phyloP scores from a whole-genome alignment of 2,329 filamentous ascomycete genomes.

The Fusarium nematophilum region DNA sequence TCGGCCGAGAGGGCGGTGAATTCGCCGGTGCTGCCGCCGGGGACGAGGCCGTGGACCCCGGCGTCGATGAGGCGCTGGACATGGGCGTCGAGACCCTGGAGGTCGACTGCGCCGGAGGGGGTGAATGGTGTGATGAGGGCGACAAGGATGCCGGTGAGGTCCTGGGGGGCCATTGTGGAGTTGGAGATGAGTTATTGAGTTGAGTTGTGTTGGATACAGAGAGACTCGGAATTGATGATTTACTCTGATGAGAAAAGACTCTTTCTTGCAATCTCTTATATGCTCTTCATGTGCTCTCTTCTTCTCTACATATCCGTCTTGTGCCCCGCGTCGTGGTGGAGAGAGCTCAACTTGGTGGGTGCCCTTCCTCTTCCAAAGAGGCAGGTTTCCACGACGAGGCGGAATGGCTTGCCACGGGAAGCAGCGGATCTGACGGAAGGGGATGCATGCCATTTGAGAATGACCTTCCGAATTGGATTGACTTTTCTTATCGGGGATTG shows the following conservation, averaged over 20 bases:
- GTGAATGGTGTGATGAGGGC: conserved; percentile 62
- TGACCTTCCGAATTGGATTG: too few relatives aligned
- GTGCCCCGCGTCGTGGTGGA: conserved; percentile 26
- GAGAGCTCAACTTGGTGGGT: background rate
- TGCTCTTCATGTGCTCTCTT: background rate
- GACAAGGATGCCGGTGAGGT: conserved; percentile 57
- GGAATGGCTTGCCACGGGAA: conserved; percentile 17
- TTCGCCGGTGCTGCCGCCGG: conserved; percentile 61
- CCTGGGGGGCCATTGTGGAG: conserved; percentile 36
- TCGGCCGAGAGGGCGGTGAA: conserved; percentile 57
- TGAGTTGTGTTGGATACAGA: background rate
- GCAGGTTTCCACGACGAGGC: conserved; percentile 39
- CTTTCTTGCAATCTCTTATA: conserved; percentile 22
- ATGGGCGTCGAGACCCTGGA: conserved; percentile 47
- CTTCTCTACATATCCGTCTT: conserved; percentile 9
- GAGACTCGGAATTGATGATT: background rate
- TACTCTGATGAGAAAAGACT: background rate
- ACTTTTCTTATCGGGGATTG: too few relatives aligned
- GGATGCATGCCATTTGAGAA: too few relatives aligned
- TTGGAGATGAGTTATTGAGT: background rate
- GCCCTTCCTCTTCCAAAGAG: conserved; percentile 23
- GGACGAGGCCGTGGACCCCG: conserved; percentile 62
- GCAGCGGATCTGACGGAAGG: too few relatives aligned
- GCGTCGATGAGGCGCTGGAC: conserved; percentile 57
- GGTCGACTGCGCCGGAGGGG: conserved; percentile 55